A percentile compares a stretch with the other conserved stretches of the same genome.
Conservation (phyloP, 1,139 yeast genomes). For the Debaryomyces robertsiae region DNA sequence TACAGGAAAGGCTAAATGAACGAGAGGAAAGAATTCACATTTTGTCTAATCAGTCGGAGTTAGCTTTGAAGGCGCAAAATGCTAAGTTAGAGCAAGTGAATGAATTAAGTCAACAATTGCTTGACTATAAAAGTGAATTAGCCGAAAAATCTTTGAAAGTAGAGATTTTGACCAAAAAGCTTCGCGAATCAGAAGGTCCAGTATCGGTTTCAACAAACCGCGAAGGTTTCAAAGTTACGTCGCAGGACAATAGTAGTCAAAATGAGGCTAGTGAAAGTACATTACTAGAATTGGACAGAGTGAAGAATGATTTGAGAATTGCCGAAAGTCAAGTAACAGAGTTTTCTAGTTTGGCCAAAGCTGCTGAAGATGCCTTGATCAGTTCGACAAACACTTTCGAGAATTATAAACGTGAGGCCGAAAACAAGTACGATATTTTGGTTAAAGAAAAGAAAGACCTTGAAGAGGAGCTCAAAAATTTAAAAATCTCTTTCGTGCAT, state of each 20-base stretch:
- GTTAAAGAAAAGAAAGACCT: constrained; percentile 26
- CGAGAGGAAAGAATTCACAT: constrained; percentile 53
- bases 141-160: constrained; percentile 33
- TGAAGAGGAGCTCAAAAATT: constrained; percentile 22
- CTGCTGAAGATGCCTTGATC: constrained; percentile 44
- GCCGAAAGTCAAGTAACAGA: constrained; percentile 45
- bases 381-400: constrained; percentile 44
- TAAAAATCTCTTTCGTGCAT: constrained; percentile 19
- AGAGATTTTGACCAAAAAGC: constrained; percentile 24
- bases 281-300: constrained; percentile 34
- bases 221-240: constrained; percentile 5
- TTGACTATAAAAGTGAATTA: constrained; percentile 43
- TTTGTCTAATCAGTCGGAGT: constrained; percentile 52
- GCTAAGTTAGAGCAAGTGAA: constrained; percentile 62
- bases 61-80: constrained; percentile 65
- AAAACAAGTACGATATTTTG: constrained; percentile 24
- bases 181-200: constrained; percentile 2
- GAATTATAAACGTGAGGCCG: constrained; percentile 31
- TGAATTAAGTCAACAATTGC: constrained; percentile 48
- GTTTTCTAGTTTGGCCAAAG: constrained; percentile 40
- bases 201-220: neutral
- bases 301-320: constrained; percentile 38
- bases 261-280: constrained; percentile 3
- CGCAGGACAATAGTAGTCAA: neutral
- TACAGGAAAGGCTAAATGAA: constrained; percentile 53